These are phyloP conservation scores for Scutellaria galericulata DNA, from an alignment of 257 asterid species.

Conservation along the genomic window DNA sequence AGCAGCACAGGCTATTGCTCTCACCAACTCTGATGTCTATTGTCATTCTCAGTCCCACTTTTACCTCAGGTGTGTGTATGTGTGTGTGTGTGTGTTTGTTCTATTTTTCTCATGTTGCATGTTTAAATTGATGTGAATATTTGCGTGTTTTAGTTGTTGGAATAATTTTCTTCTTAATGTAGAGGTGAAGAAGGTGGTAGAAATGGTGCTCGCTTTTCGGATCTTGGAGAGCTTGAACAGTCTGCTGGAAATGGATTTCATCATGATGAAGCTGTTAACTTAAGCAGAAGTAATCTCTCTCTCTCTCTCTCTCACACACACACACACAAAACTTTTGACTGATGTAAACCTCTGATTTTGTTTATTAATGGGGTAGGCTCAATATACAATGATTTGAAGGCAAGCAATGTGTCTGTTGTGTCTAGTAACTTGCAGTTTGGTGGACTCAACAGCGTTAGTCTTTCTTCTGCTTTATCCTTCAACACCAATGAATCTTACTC, in stretches of 20 bases:
- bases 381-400: slow-evolving; percentile 64
- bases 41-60: slow-evolving; percentile 60
- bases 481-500: background rate
- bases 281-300: slow-evolving; percentile 61
- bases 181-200: slow-evolving; percentile 69
- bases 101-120: background rate
- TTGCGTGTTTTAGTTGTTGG: background rate
- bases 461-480: slow-evolving; percentile 15
- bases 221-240: slow-evolving; percentile 86
- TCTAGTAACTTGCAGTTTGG: slow-evolving; percentile 68
- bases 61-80: slow-evolving; percentile 60
- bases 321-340: slow-evolving; percentile 7
- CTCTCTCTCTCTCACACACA: background rate
- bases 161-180: background rate
- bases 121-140: background rate
- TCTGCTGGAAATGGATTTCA: slow-evolving; percentile 58
- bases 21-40: slow-evolving; percentile 57
- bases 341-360: background rate
- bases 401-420: slow-evolving; percentile 62
- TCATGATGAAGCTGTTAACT: slow-evolving; percentile 69
- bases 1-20: slow-evolving; percentile 42
- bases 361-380: slow-evolving; percentile 50
- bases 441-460: slow-evolving; percentile 61
- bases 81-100: background rate
- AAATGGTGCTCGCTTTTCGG: slow-evolving; percentile 57